Evolutionary conservation across 805 yeast species (phyloP), one percentile per base, ranked within the genome.

Genomic region (Candida michaelii): DNA sequence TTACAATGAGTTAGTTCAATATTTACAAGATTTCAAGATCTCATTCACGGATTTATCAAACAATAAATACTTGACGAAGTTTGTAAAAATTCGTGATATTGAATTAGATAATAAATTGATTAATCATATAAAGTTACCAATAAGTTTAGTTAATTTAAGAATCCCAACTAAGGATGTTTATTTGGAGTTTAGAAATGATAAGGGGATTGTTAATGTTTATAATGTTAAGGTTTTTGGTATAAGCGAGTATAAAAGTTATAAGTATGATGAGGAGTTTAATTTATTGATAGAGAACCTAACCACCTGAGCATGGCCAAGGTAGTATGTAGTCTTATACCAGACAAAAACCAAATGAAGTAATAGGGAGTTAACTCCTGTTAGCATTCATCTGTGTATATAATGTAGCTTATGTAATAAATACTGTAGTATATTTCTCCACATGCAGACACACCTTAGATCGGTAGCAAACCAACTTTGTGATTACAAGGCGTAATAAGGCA

Each of bases 91-190:
- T 12, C 57, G 60, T 25, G 64, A 65, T 27, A 38, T 49, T 3
- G 33, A 36, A 8, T 23, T 60, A 6, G 47, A 43, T 7, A 32
- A 47, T 4, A 48, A 49, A 33, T 24, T 48, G 0, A 40, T 62
- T 5, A 55, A 54, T 27, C 66, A 65, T 42, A 44, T 70, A 10
- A 56, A 56, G 43, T 36, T 70, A 6, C 73, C 74, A 2, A 52
- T 52, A 6, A 60, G 63, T 37, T 42, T 69, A 25, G 51, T 69
- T 9, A 67, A 66, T 46, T 47, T 63, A 45, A 53, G 56, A 35
- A 50, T 69, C 21, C 58, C 65, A 8, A 49, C 53, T 5, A 52
- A 55, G 27, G 75, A 69, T 44, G 40, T 70, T 10, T 69, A 60
- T 49, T 19, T 69, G 16, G 62, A 63, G 37, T 44, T 65, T 33